Percentiles rank a stretch among this genome's conserved stretches.
phyloP scores from a whole-genome alignment of 306 rosid genomes.

The Pyrus communis region DNA sequence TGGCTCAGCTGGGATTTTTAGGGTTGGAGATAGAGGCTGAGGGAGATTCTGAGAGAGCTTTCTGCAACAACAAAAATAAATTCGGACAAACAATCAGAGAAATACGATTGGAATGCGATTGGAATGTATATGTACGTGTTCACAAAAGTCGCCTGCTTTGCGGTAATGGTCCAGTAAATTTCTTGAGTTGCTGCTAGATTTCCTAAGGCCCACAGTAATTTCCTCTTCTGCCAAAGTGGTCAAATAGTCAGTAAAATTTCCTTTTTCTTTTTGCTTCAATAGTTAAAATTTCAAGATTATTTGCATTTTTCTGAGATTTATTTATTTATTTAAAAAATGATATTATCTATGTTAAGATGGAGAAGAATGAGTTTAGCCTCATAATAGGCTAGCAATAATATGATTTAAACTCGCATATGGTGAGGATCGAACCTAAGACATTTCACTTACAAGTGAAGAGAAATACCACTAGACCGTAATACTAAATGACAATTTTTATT shows the following conservation, averaged over 20 bases:
- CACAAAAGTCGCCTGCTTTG: background rate
- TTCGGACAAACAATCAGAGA: background rate
- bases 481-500: too few relatives aligned
- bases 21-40: conserved; percentile 14
- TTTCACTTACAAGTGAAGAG: too few relatives aligned
- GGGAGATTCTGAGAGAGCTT: background rate
- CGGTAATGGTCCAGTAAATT: background rate
- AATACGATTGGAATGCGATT: conserved; percentile 5
- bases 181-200: background rate
- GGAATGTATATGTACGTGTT: background rate
- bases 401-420: too few relatives aligned
- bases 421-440: accelerated
- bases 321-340: too few relatives aligned
- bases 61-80: background rate
- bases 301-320: background rate
- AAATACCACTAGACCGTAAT: accelerated
- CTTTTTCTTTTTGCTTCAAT: background rate
- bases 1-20: background rate
- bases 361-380: accelerated
- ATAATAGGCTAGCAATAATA: too few relatives aligned
- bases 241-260: background rate
- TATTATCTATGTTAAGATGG: too few relatives aligned
- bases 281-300: background rate
- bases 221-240: background rate
- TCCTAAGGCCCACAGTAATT: background rate